Evolutionary conservation across 805 yeast genomes (phyloP), one percentile per base, ranked within the genome.

Genomic region (Saccharomycopsis malanga): DNA sequence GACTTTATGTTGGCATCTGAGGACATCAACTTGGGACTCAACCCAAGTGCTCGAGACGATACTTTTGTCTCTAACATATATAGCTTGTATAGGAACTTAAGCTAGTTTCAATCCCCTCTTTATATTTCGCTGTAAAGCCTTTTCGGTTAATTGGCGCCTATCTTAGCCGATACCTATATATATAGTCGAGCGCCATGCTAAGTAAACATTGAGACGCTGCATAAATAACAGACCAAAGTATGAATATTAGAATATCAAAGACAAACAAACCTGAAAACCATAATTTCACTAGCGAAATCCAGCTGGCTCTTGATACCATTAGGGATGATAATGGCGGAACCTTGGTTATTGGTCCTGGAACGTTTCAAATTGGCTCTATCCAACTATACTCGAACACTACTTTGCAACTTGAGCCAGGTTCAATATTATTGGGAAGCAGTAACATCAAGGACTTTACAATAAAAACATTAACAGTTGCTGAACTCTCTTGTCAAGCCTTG

Each of bases 331-430:
- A 39, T 4, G 48, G 48, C 9, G 45, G 49, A 6, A 42, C 45
- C 17, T 12, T 45, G n/a, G 22, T 4, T 14, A 14, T 45, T 14
- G 24, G 22, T 7, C n/a, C 40, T 6, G 49, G 49, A 4, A 41
- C 22, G 17, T 46, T 20, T 17, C 15, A 6, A 4, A 34, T 46
- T 4, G 30, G 46, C 4, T 34, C 45, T 14, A 24, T 46, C 3
- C 21, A 34, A 3, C 14, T 46, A 12, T 25, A 27, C 42, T 42
- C 46, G 5, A 34, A 46, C 23, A 46, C 42, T 20, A 42, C 41
- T 20, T 34, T 46, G 10, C 34, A 46, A 4, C n/a, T 46, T 4
- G 18, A 24, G 2, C 27, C 36, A 4, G 50, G 50, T 4, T 3
- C 38, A 9, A 36, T n/a, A 35, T 27, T 46, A 2, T 25, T 46